phyloP scores from a whole-genome alignment of 495 filamentous ascomycete genomes.

The Penicillium parvum region DNA sequence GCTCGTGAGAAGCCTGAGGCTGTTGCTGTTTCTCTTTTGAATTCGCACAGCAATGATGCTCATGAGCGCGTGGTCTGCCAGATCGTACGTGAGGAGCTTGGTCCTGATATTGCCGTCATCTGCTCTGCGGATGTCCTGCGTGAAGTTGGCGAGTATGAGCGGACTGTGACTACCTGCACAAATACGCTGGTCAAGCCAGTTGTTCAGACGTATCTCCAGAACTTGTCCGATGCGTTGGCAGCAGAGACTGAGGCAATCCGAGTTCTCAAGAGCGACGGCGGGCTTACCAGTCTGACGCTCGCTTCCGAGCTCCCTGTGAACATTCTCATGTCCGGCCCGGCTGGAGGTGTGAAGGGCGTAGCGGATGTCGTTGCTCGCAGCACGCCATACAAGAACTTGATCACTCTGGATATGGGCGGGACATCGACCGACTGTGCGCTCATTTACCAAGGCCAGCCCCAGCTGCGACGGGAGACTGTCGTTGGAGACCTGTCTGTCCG shows the following conservation, averaged over 20 bases:
- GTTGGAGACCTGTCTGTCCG: conserved; percentile 44
- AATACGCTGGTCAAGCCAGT: conserved; percentile 49
- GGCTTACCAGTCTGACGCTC: conserved; percentile 39
- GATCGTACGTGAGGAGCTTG: conserved; percentile 34
- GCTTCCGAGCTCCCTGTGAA: conserved; percentile 44
- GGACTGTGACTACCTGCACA: conserved; percentile 47
- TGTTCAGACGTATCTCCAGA: conserved; percentile 41
- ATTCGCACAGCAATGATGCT: conserved; percentile 41
- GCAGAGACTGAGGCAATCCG: conserved; percentile 39
- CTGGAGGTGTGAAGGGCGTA: conserved; percentile 45
- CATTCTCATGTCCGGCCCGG: conserved; percentile 48
- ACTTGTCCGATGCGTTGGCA: conserved; percentile 32
- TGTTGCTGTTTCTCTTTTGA: conserved; percentile 45
- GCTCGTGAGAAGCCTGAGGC: conserved; percentile 37
- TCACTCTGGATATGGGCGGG: conserved; percentile 50
- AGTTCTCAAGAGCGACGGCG: conserved; percentile 48
- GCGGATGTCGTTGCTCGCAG: conserved; percentile 42
- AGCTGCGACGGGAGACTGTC: conserved; percentile 43
- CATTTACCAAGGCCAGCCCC: conserved; percentile 43
- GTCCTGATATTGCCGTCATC: conserved; percentile 34
- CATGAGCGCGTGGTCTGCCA: conserved; percentile 39
- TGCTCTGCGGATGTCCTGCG: conserved; percentile 44
- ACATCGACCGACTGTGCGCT: conserved; percentile 48
- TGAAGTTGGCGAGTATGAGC: conserved; percentile 50
- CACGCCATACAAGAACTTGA: conserved; percentile 46